Conservation (phyloP, 306 rosid species). For the Vachellia collinsii region DNA sequence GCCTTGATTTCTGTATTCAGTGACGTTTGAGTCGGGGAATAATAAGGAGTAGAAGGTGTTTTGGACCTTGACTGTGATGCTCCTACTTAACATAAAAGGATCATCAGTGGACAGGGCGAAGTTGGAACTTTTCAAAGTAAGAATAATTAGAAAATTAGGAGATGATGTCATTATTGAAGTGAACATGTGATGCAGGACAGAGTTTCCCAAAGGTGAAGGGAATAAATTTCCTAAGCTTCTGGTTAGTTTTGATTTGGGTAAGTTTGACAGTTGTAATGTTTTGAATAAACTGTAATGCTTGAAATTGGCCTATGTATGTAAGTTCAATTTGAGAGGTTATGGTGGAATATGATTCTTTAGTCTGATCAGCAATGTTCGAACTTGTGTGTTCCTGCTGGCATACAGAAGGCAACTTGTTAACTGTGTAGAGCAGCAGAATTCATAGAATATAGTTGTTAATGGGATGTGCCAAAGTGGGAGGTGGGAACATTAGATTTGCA, state of each 20-base stretch:
- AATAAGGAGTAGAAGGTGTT: neutral
- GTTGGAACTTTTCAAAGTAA: neutral
- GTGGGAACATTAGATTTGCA: neutral
- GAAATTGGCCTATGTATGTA: neutral
- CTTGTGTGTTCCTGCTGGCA: neutral
- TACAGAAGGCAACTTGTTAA: neutral
- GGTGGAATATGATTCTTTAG: neutral
- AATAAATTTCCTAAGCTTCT: neutral
- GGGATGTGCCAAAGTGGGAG: neutral
- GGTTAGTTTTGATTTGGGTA: neutral
- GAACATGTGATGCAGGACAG: neutral
- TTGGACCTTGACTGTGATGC: neutral
- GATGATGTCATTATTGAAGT: neutral
- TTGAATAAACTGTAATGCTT: neutral
- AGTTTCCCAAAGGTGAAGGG: neutral
- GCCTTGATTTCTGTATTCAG: neutral
- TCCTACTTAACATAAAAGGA: neutral
- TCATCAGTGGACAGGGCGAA: neutral
- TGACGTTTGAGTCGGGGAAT: neutral
- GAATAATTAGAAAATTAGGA: neutral
- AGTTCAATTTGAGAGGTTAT: neutral
- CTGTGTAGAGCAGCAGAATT: neutral
- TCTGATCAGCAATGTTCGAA: neutral
- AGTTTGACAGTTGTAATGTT: neutral
- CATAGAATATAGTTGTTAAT: neutral